phyloP scores from a whole-genome alignment of 805 yeast genomes.

The Middelhovenomyces tepae region DNA sequence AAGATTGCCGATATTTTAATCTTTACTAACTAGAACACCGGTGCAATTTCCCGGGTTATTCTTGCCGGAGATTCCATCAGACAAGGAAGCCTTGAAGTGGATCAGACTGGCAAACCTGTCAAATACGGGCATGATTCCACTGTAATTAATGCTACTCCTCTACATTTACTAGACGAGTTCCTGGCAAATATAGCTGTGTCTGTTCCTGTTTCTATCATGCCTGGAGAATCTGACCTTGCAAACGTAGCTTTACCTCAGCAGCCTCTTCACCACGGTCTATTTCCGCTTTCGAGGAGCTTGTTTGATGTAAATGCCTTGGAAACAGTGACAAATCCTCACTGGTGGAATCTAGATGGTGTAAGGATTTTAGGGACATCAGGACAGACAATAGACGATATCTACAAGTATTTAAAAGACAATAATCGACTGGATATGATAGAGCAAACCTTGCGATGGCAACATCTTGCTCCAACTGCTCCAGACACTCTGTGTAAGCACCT shows the following conservation, averaged over 20 bases:
- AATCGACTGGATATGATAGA: conserved; percentile 50
- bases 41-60: conserved; percentile 41
- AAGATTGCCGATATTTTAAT: too few species aligned
- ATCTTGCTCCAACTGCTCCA: conserved; percentile 89
- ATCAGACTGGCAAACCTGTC: conserved; percentile 3
- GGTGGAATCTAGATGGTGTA: conserved; percentile 51
- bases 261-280: conserved; percentile 72
- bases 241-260: conserved; percentile 82
- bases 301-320: conserved; percentile 36
- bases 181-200: conserved; percentile 47
- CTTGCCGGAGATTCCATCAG: conserved; percentile 70
- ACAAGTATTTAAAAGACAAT: conserved; percentile 44
- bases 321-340: conserved; percentile 62
- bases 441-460: conserved; percentile 71
- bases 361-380: conserved; percentile 72
- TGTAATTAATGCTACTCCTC: conserved; percentile 19
- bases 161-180: conserved; percentile 42
- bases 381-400: conserved; percentile 72
- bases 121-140: conserved; percentile 7
- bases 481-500: conserved; percentile 89
- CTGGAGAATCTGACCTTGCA: conserved; percentile 83
- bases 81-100: conserved; percentile 19
- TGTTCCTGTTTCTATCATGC: conserved; percentile 68
- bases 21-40: conserved; percentile 10
- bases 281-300: too few species aligned